Percentiles rank a stretch among this genome's conserved stretches.
These are phyloP conservation scores for Phialophora tarda DNA, from an alignment of 2,329 filamentous ascomycete genomes.

Conservation along the genomic window DNA sequence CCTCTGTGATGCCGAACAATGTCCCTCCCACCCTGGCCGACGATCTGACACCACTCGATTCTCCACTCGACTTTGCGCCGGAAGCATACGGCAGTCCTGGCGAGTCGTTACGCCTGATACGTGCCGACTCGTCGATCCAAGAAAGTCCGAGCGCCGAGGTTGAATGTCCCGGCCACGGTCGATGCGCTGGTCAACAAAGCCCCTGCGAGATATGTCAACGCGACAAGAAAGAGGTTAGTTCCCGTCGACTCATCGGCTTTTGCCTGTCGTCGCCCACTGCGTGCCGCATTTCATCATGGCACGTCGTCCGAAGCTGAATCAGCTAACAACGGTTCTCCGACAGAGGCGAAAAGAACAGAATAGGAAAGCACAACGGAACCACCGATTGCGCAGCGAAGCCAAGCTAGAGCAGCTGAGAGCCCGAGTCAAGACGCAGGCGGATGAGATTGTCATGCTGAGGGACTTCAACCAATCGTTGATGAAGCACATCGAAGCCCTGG, in stretches of 20 bases:
- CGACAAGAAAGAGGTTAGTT: conserved; percentile 32
- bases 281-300: not conserved
- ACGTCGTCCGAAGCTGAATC: not conserved
- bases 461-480: conserved; percentile 27
- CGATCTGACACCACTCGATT: conserved; percentile 7
- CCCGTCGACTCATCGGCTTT: not conserved
- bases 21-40: not conserved
- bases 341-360: conserved; percentile 34
- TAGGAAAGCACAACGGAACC: conserved; percentile 34
- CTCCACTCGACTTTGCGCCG: conserved; percentile 15
- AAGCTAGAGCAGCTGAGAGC: conserved; percentile 29
- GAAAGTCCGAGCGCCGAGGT: conserved; percentile 15
- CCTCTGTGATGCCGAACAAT: conserved; percentile 3
- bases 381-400: conserved; percentile 32
- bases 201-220: conserved; percentile 23
- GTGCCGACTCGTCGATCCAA: conserved; percentile 10
- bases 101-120: conserved; percentile 4
- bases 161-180: conserved; percentile 18
- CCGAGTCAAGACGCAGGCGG: conserved; percentile 25
- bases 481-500: conserved; percentile 25
- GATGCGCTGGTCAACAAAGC: conserved; percentile 15
- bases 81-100: conserved; percentile 17
- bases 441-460: conserved; percentile 29
- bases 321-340: conserved; percentile 8
- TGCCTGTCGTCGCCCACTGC: not conserved